Evolutionary conservation across 163 green algal species (phyloP).

Genomic region (Prototheca stagnorum): DNA sequence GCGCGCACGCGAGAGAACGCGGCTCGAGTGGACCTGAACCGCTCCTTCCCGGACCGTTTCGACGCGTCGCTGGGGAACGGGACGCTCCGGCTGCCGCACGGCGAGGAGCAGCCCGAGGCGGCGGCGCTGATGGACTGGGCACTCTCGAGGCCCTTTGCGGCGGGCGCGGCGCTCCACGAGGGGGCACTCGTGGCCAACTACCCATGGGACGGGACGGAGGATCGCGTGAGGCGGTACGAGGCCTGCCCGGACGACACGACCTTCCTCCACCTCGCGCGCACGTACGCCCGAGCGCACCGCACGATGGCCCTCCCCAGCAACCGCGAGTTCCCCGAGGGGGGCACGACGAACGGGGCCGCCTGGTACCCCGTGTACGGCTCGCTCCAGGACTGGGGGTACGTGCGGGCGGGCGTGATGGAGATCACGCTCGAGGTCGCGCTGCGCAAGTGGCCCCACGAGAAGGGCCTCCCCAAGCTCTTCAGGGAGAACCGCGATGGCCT

Average conservation of each 20-base stretch:
- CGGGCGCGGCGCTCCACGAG: conserved; percentile 51
- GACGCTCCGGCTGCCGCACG: conserved; percentile 13
- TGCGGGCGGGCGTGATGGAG: conserved; percentile 47
- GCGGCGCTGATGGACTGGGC: conserved; percentile 53
- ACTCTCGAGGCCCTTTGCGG: conserved; percentile 31
- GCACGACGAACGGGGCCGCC: conserved; percentile 76
- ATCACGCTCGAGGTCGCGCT: conserved; percentile 78
- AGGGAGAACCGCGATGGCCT: conserved; percentile 45
- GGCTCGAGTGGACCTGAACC: conserved; percentile 68
- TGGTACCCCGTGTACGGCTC: conserved; percentile 76
- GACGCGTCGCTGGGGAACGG: background rate
- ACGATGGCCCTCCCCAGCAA: conserved; percentile 33
- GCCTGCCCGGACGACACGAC: conserved; percentile 53
- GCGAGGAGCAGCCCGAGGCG: conserved; percentile 49
- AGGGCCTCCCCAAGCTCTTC: conserved; percentile 35
- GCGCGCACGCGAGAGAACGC: conserved; percentile 24
- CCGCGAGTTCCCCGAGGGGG: conserved; percentile 40
- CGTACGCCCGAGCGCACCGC: conserved; percentile 44
- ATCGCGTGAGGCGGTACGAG: conserved; percentile 21
- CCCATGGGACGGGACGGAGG: conserved; percentile 47
- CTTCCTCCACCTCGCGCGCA: conserved; percentile 42
- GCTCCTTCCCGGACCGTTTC: conserved; percentile 77
- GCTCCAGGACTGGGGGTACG: conserved; percentile 76
- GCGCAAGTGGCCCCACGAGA: conserved; percentile 48
- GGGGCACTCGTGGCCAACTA: conserved; percentile 73